Evolutionary conservation across 371 early-diverging fungal genomes (phyloP).

Genomic region (Apophysomyces trapeziformis): DNA sequence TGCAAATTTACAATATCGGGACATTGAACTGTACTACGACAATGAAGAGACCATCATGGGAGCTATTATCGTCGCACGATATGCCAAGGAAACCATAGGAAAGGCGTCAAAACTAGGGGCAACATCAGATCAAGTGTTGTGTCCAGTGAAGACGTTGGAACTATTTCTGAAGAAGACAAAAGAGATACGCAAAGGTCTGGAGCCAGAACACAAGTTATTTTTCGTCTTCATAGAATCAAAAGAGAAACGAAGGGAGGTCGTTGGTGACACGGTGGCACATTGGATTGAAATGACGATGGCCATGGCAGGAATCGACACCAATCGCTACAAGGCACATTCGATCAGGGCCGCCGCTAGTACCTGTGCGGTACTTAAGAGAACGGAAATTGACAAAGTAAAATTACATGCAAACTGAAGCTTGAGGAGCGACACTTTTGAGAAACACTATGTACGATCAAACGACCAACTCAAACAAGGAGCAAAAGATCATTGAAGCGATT

Average conservation of each 20-base stretch:
- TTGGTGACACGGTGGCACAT: neutral
- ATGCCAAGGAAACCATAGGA: neutral
- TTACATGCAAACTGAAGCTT: conserved; percentile 17
- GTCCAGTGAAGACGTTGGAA: neutral
- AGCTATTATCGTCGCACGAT: neutral
- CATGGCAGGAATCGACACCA: conserved; percentile 8
- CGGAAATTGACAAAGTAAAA: neutral
- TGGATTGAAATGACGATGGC: neutral
- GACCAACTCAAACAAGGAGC: neutral
- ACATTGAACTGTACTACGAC: neutral
- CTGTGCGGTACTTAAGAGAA: conserved; percentile 13
- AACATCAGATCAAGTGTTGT: neutral
- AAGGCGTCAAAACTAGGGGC: neutral
- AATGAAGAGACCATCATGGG: too few species aligned
- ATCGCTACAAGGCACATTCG: conserved; percentile 4
- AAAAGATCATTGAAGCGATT: neutral
- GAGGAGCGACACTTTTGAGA: conserved; percentile 11
- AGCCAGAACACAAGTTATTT: neutral
- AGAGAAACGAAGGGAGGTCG: neutral
- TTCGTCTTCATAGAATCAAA: neutral
- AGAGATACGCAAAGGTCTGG: neutral
- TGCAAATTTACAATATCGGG: too few species aligned
- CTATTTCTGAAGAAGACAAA: neutral
- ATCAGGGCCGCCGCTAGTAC: neutral
- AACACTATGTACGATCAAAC: conserved; percentile 6